Base-by-base conservation (phyloP, 805 yeast genomes). In the Yarrowia sp. region DNA sequence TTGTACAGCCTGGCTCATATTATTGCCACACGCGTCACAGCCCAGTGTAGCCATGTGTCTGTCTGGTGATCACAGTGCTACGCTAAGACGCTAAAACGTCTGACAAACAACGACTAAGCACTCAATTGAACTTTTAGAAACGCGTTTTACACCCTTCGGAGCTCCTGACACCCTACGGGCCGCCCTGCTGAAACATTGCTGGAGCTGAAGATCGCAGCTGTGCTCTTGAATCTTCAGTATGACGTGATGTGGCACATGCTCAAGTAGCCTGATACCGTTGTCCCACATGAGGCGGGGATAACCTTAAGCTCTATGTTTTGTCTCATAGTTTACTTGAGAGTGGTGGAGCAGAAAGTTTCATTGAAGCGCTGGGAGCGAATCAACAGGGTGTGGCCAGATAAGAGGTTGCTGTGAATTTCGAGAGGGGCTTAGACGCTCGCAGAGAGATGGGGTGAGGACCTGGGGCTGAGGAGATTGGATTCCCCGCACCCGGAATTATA, bases 231-330 rank as follows among this genome's bases (percentile, higher is more conserved):
- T 28, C 41, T 9, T 35, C 17, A 3, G 18, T 8, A 51, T 51
- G 58, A 51, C 58, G 58, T 51, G 58, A 51, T 51, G 43, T 51
- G 58, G 58, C 58, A 51, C 58, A 51, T 51, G 58, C 35, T 9
- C 43, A 51, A 5, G 43, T 38, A 51, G 43, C 43, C 43, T 36
- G 58, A 51, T 51, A 51, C 43, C 58, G 58, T 51, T 51, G 58
- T 36, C 43, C 33, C 42, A 50, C 58, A 51, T 51, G 58, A 51
- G 43, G 57, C 57, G 57, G 43, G 58, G 43, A 36, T 22, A 51
- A 51, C 58, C 58, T 51, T 51, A 51, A 51, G 43, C 58, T 51
- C 55, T 31, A 17, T 48, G 55, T 48, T 48, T 35, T 48, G 55
- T 48, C 55, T 48, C 55, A 48, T 10, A 35, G 55, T 18, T 48